Conservation (phyloP, 78 protist species). For the Dictyostelium capitatum region DNA sequence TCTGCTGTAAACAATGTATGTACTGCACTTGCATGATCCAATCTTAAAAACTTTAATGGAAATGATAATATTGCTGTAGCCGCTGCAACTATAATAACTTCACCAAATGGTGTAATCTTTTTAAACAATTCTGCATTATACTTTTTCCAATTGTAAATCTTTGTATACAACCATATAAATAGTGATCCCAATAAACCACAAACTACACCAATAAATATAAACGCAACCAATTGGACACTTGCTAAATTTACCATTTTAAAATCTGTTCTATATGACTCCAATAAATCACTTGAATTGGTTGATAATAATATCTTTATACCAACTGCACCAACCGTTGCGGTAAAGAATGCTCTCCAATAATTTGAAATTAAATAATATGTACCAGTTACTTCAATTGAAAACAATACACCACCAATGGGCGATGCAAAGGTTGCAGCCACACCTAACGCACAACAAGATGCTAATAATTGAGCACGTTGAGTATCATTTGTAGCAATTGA, state of each 20-base stretch:
- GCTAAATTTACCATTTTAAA: slow-evolving; percentile 20
- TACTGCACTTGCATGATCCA: slow-evolving; percentile 78
- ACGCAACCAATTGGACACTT: slow-evolving; percentile 56
- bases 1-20: slow-evolving; percentile 70
- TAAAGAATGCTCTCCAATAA: slow-evolving; percentile 80
- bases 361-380: slow-evolving; percentile 85
- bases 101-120: slow-evolving; percentile 75
- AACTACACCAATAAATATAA: slow-evolving; percentile 45
- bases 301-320: slow-evolving; percentile 58
- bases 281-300: slow-evolving; percentile 2
- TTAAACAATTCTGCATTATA: slow-evolving; percentile 44
- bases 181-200: slow-evolving; percentile 54
- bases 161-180: slow-evolving; percentile 44
- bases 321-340: slow-evolving; percentile 72
- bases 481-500: slow-evolving; percentile 59
- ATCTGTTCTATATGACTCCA: slow-evolving; percentile 67
- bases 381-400: slow-evolving; percentile 90
- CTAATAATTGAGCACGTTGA: slow-evolving; percentile 76
- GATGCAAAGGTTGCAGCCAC: slow-evolving; percentile 92
- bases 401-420: slow-evolving; percentile 93
- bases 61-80: slow-evolving; percentile 42
- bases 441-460: slow-evolving; percentile 92
- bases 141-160: slow-evolving; percentile 68
- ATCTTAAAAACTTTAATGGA: slow-evolving; percentile 61
- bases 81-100: slow-evolving; percentile 56